Conservation (phyloP, 2,329 filamentous ascomycete species). For the Colletotrichum simmondsii region DNA sequence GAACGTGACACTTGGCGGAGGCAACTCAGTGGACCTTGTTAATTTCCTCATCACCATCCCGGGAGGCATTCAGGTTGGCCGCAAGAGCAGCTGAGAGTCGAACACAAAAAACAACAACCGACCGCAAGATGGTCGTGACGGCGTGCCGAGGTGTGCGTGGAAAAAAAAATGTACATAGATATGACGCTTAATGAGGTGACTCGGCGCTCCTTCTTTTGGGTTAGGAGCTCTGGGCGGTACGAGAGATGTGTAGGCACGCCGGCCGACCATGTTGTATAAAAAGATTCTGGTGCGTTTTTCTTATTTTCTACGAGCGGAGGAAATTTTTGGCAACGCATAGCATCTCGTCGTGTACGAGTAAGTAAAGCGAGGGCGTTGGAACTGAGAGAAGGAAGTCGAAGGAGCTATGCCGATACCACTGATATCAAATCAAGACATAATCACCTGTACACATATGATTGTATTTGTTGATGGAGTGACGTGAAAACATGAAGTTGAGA, state of each 20-base stretch:
- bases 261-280: constrained; percentile 41
- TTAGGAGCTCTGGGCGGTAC: not conserved
- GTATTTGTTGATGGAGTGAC: not conserved
- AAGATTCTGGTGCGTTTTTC: constrained; percentile 33
- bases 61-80: constrained; percentile 2
- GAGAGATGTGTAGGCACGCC: constrained; percentile 29
- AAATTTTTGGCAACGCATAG: constrained; percentile 18
- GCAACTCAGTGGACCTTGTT: constrained; percentile 62
- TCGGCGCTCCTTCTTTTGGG: not conserved
- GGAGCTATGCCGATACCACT: constrained; percentile 26
- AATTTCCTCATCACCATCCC: constrained; percentile 54
- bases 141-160: constrained; percentile 20
- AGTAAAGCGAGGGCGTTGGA: constrained; percentile 18
- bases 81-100: constrained; percentile 30
- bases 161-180: constrained; percentile 21
- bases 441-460: not conserved
- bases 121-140: constrained; percentile 9
- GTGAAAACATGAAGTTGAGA: not conserved
- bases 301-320: not conserved
- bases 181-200: constrained; percentile 30
- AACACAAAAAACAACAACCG: constrained; percentile 37
- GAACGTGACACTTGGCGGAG: constrained; percentile 54
- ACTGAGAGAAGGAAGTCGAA: constrained; percentile 12
- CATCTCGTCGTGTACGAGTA: constrained; percentile 28
- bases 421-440: constrained; percentile 25